Evolutionary conservation across 176 grass and related monocot species (phyloP).

Genomic region (Sorghum bicolor): DNA sequence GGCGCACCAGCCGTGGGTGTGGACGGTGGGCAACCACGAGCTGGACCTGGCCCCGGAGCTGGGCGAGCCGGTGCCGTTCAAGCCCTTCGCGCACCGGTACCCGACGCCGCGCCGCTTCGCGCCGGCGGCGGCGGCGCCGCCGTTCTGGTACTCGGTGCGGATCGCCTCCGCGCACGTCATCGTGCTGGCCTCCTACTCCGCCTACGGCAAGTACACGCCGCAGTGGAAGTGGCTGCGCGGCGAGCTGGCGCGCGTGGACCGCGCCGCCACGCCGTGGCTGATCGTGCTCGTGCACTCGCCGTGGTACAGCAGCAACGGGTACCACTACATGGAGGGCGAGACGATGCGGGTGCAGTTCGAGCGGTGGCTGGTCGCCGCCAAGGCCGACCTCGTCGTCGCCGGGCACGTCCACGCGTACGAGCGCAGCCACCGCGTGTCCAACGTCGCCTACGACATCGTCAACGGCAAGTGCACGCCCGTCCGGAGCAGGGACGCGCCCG

Average conservation of each 20-base stretch:
- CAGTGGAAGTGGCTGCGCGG: slow-evolving; percentile 53
- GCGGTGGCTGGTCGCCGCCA: slow-evolving; percentile 47
- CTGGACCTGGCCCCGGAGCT: slow-evolving; percentile 53
- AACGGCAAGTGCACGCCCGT: slow-evolving; percentile 44
- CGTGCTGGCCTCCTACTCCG: slow-evolving; percentile 58
- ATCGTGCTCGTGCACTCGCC: slow-evolving; percentile 61
- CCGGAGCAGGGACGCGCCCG: slow-evolving; percentile 22
- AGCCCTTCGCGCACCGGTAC: slow-evolving; percentile 61
- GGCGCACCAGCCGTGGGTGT: slow-evolving; percentile 67
- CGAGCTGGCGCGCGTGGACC: slow-evolving; percentile 48
- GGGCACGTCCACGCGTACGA: slow-evolving; percentile 63
- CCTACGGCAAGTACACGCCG: slow-evolving; percentile 75
- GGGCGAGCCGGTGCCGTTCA: slow-evolving; percentile 52
- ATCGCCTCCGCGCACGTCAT: slow-evolving; percentile 44
- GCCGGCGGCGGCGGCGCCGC: slow-evolving; percentile 29
- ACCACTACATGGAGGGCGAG: slow-evolving; percentile 83
- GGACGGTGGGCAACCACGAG: slow-evolving; percentile 73
- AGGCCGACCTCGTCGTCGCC: slow-evolving; percentile 51
- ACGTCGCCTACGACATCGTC: slow-evolving; percentile 52
- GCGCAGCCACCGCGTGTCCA: slow-evolving; percentile 62
- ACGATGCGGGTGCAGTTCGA: slow-evolving; percentile 67
- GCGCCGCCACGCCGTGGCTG: slow-evolving; percentile 52
- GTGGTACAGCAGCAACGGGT: slow-evolving; percentile 73
- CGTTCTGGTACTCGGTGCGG: slow-evolving; percentile 60
- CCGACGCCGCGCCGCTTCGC: slow-evolving; percentile 32